Base-by-base conservation (phyloP, 371 early-diverging fungal species). In the Synchytrium microbalum region DNA sequence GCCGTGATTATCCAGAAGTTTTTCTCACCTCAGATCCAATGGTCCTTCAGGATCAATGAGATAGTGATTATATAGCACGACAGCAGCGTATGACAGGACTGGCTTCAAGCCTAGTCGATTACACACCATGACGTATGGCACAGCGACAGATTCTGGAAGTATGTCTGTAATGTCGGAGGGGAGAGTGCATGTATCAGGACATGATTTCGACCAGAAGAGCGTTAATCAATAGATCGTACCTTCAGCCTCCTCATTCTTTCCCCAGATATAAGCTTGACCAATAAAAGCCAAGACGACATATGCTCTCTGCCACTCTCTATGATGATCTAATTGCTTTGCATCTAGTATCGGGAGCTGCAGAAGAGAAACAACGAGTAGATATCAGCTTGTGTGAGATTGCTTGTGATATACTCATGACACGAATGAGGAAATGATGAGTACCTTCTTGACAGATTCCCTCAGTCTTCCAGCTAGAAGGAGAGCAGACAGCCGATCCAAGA, bases 191-290 rank as follows among this genome's bases (percentile, higher is more conserved):
- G n/a, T n/a, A n/a, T n/a, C n/a, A n/a, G n/a, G n/a, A n/a, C n/a
- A n/a, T n/a, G n/a, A n/a, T n/a, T n/a, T n/a, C n/a, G n/a, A n/a
- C n/a, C n/a, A n/a, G n/a, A n/a, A n/a, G n/a, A n/a, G n/a, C n/a
- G n/a, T n/a, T n/a, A n/a, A n/a, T n/a, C n/a, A n/a, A n/a, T n/a
- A n/a, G n/a, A n/a, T n/a, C 54, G 58, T 78, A 87, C 89, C 81
- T 88, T 85, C 84, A n/a, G 84, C 82, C 10, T 78, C 75, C 61
- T 88, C 88, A 62, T 86, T 86, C 65, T 90, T 89, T 60, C 75
- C 74, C 94, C 95, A 93, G 10, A 97, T 87, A 71, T 89, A 95
- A 19, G 89, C 88, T 63, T 96, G 96, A 2, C 90, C 88, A 29
- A 97, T 73, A 76, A 94, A 88, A 53, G 89, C 86, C 8, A 95